phyloP scores from a whole-genome alignment of 495 filamentous ascomycete species.

The Endocarpon pusillum region DNA sequence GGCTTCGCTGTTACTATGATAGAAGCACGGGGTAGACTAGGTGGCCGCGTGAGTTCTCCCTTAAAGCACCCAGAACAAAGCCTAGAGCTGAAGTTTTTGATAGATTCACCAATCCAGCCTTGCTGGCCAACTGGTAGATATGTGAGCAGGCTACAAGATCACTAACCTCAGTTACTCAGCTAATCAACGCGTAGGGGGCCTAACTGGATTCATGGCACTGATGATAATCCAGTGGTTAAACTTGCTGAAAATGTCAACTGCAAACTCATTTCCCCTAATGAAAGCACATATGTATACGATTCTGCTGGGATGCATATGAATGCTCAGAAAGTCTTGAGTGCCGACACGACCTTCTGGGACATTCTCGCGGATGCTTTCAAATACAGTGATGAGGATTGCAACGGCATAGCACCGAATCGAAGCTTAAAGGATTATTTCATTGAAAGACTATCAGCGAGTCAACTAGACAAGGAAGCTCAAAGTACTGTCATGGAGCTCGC shows the following conservation, averaged over 20 bases:
- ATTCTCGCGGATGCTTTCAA: constrained; percentile 64
- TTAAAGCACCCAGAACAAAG: no score
- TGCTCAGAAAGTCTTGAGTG: constrained; percentile 30
- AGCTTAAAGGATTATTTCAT: constrained; percentile 69
- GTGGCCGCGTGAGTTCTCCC: constrained; percentile 52
- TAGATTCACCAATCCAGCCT: constrained; percentile 25
- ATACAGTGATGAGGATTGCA: constrained; percentile 51
- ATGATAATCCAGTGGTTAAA: constrained; percentile 67
- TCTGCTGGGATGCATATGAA: constrained; percentile 41
- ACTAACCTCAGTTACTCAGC: constrained; percentile 1
- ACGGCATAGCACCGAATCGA: constrained; percentile 42
- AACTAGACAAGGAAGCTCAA: constrained; percentile 34
- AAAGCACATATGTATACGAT: constrained; percentile 39
- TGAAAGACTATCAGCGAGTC: constrained; percentile 38
- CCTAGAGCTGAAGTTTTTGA: no score
- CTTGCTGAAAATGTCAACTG: constrained; percentile 56
- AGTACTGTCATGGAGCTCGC: constrained; percentile 42
- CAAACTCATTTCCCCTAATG: constrained; percentile 34
- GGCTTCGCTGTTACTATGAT: constrained; percentile 72
- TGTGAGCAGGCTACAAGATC: constrained; percentile 20
- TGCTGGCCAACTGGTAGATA: constrained; percentile 27
- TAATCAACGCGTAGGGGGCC: constrained; percentile 40
- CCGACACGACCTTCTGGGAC: constrained; percentile 54
- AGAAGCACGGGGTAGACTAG: constrained; percentile 69
- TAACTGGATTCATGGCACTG: constrained; percentile 90